These are phyloP conservation scores for Penicillium sp. DNA, from an alignment of 2,329 filamentous ascomycete species.

Conservation along the genomic window DNA sequence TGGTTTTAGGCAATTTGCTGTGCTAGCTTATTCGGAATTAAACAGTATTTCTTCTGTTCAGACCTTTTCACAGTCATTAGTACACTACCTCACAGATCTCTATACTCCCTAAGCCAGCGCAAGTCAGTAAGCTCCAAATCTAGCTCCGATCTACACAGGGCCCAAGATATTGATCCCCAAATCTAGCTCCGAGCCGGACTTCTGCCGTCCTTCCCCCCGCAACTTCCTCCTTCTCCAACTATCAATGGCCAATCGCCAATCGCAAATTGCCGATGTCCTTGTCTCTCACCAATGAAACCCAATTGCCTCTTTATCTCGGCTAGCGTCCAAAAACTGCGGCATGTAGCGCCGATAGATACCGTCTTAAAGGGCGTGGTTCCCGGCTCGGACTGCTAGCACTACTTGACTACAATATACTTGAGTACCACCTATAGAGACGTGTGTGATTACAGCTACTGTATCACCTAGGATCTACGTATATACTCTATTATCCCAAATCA, in stretches of 20 bases:
- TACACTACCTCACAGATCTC: not conserved
- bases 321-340: conserved; percentile 9
- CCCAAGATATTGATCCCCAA: not conserved
- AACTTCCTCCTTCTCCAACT: not conserved
- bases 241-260: not conserved
- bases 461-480: not conserved
- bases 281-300: conserved; percentile 16
- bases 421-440: not conserved
- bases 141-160: not conserved
- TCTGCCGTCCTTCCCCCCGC: not conserved
- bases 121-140: not conserved
- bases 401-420: not conserved
- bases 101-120: not conserved
- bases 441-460: not conserved
- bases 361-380: not conserved
- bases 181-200: not conserved
- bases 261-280: conserved; percentile 18
- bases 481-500: not conserved
- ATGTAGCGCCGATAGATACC: conserved; percentile 1
- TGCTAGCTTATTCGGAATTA: not conserved
- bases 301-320: conserved; percentile 15
- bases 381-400: not conserved
- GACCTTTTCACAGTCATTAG: not conserved
- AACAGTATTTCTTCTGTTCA: not conserved
- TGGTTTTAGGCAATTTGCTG: not conserved